A percentile compares a stretch with the other conserved stretches of the same genome.
phyloP scores from a whole-genome alignment of 2,329 filamentous ascomycete species.

The Penicillium griseofulvum region DNA sequence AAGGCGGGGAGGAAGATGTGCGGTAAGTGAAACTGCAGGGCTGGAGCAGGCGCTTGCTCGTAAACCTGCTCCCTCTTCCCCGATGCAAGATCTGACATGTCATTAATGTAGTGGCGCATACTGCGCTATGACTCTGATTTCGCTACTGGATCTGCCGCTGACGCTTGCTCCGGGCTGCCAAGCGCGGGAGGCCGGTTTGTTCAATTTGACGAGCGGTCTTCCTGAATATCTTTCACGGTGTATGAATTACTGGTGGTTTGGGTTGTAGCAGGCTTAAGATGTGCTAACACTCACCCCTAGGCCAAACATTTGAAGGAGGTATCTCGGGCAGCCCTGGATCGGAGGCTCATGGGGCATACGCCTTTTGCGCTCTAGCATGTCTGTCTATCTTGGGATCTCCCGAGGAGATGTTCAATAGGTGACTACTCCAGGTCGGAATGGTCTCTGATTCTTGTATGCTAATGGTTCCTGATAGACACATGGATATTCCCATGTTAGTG shows the following conservation, averaged over 20 bases:
- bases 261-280: not conserved
- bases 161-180: conserved; percentile 72
- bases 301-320: conserved; percentile 92
- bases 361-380: conserved; percentile 89
- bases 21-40: conserved; percentile 54
- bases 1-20: conserved; percentile 88
- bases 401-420: conserved; percentile 69
- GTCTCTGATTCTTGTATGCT: not conserved
- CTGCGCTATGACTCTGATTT: conserved; percentile 81
- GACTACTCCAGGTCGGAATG: not conserved
- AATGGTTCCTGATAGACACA: conserved; percentile 53
- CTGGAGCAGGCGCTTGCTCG: not conserved
- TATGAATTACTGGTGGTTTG: conserved; percentile 45
- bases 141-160: conserved; percentile 77
- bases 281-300: conserved; percentile 43
- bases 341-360: conserved; percentile 95
- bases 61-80: conserved; percentile 4
- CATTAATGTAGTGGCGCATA: conserved; percentile 70
- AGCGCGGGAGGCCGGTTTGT: conserved; percentile 60
- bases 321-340: conserved; percentile 80
- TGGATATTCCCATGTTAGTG: conserved; percentile 73
- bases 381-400: conserved; percentile 82
- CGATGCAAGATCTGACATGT: conserved; percentile 16
- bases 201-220: conserved; percentile 68
- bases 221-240: conserved; percentile 78